Conservation (phyloP, 257 asterid genomes). For the Solanum dulcamara region DNA sequence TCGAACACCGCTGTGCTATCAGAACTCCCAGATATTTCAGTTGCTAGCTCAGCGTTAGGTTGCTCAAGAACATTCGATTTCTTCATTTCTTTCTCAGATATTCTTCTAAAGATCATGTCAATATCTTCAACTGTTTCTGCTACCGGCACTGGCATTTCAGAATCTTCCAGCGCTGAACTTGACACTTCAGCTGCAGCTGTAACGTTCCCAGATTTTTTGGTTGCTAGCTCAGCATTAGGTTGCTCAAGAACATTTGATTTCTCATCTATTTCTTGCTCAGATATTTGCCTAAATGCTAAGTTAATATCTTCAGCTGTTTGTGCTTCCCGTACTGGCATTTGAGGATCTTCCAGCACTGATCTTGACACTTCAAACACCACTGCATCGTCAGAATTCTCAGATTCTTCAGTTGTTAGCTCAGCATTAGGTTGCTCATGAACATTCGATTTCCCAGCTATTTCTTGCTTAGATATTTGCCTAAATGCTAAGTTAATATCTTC, state of each 20-base stretch:
- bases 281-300: conserved; percentile 13
- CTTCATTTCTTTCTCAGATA: conserved; percentile 7
- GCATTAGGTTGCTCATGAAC: not conserved
- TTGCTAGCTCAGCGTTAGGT: not conserved
- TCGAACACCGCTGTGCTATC: not conserved
- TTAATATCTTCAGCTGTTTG: conserved; percentile 12
- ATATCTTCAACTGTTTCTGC: conserved; percentile 1
- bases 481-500: conserved; percentile 6
- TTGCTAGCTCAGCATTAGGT: not conserved
- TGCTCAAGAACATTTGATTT: conserved; percentile 1
- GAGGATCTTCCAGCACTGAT: not conserved
- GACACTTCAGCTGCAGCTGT: not conserved
- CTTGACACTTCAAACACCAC: not conserved
- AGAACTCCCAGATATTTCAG: not conserved
- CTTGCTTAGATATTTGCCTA: not conserved
- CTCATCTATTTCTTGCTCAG: not conserved
- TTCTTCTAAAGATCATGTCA: not conserved
- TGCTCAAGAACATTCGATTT: conserved; percentile 4
- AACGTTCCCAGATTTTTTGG: not conserved
- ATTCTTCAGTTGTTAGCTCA: not conserved
- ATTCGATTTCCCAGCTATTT: not conserved
- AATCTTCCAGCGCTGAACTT: not conserved
- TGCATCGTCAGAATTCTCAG: not conserved
- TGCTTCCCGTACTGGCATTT: conserved; percentile 21
- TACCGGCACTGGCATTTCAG: not conserved